Percentiles rank a stretch among this genome's conserved stretches.
Evolutionary conservation across 805 yeast genomes (phyloP).

Genomic region (Yarrowia deformans): DNA sequence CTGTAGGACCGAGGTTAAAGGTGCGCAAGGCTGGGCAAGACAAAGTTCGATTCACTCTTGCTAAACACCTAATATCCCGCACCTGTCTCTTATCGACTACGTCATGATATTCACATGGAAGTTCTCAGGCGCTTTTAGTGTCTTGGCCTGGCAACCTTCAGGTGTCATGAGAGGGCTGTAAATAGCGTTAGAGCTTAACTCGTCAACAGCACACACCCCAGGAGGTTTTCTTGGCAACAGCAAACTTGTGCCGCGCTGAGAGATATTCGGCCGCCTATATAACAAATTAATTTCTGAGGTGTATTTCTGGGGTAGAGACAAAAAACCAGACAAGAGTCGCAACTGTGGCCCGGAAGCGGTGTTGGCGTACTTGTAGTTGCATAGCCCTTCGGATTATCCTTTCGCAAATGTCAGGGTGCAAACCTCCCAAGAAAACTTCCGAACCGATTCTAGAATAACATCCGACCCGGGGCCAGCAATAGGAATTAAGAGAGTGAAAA

Average conservation of each 20-base stretch:
- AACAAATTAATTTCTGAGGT: not conserved
- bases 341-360: no score
- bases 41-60: not conserved
- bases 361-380: not conserved
- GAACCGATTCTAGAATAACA: slow-evolving; percentile 19
- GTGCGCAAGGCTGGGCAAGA: not conserved
- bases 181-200: slow-evolving; percentile 15
- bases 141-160: slow-evolving; percentile 18
- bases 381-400: not conserved
- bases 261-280: no score
- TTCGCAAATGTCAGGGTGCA: slow-evolving; percentile 4
- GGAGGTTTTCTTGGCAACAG: slow-evolving; percentile 12
- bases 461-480: slow-evolving; percentile 8
- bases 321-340: not conserved
- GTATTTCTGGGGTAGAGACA: not conserved
- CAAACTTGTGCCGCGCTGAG: not conserved
- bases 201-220: not conserved
- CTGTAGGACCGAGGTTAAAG: not conserved
- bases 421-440: slow-evolving; percentile 11
- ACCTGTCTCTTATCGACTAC: not conserved
- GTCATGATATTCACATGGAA: slow-evolving; percentile 15
- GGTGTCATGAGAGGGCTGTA: not conserved
- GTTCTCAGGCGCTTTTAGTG: not conserved
- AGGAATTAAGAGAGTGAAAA: not conserved
- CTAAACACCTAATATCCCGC: not conserved